Evolutionary conservation across 2,329 filamentous ascomycete species (phyloP), one percentile per base, ranked within the genome.

Genomic region (Fusarium sp.): DNA sequence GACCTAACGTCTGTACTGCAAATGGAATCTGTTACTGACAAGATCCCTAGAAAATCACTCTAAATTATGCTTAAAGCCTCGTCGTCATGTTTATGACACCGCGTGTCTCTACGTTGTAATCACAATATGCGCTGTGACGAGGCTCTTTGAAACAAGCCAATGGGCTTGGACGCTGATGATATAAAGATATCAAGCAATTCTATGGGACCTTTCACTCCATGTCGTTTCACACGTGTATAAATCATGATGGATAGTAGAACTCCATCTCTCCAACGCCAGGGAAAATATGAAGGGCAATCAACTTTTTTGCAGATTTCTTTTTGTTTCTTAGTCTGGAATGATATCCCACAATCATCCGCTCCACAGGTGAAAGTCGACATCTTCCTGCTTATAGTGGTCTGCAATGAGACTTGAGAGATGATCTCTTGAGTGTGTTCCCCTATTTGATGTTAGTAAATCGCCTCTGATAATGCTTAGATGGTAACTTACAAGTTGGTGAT

Each of bases 311-410:
- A 46, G 52, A 49, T 63, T 68, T 62, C 61, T 67, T 63, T 65
- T 65, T 34, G 58, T 47, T 64, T 57, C 50, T 57, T 53, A 50
- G 8, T 47, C 43, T 59, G 59, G 50, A 53, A 20, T 24, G 30
- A 46, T 18, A 62, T 56, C 45, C 58, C 43, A 50, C 72, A 68
- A 70, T 66, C 66, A 64, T 24, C 78, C 76, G 47, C 75, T 74
- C 77, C 81, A 83, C 12, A 85, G 78, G 66, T 88, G 83, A 66
- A 89, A 88, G 73, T 89, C 89, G 58, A 91, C 88, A 74, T 94
- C 92, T 76, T 93, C 91, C 27, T 86, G 83, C 71, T 91, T 90
- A 79, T 94, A 94, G 77, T 94, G 92, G 76, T 94, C 92, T 44
- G 87, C 88, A 44, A 94, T 89, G 64, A 94, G 89, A 66, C 88